Evolutionary conservation across 2,329 filamentous ascomycete genomes (phyloP).

Genomic region (Fusarium sp.): DNA sequence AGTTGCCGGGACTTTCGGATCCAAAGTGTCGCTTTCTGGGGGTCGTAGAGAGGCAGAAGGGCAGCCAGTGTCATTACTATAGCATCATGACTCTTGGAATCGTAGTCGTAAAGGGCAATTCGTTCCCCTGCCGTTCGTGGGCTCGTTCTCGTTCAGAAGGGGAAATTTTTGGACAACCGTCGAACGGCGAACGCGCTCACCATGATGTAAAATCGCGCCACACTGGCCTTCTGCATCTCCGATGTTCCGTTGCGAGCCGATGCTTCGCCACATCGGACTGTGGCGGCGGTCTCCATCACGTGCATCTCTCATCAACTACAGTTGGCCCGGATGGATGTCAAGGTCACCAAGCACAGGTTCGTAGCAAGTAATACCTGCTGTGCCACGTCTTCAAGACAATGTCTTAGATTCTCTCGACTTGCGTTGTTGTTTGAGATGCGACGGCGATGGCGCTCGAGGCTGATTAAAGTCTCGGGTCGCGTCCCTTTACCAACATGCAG

Average conservation of each 20-base stretch:
- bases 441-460: slow-evolving; percentile 1
- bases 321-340: background rate
- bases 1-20: slow-evolving; percentile 40
- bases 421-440: background rate
- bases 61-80: slow-evolving; percentile 10
- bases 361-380: background rate
- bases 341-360: background rate
- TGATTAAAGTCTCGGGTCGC: slow-evolving; percentile 18
- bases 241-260: background rate
- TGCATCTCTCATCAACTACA: slow-evolving; percentile 5
- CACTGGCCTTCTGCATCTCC: slow-evolving; percentile 1
- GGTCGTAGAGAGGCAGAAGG: slow-evolving; percentile 10
- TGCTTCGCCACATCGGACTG: slow-evolving; percentile 16
- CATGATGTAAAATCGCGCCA: slow-evolving; percentile 42
- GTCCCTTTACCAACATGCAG: slow-evolving; percentile 5
- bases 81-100: slow-evolving; percentile 20
- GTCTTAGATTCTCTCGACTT: background rate
- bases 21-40: slow-evolving; percentile 19
- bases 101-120: slow-evolving; percentile 4
- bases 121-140: slow-evolving; percentile 15
- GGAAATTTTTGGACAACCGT: slow-evolving; percentile 26
- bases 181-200: slow-evolving; percentile 11
- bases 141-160: slow-evolving; percentile 15
- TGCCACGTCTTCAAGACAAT: slow-evolving; percentile 11
- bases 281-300: slow-evolving; percentile 21